phyloP scores from a whole-genome alignment of 495 filamentous ascomycete species.

The Bacidia gigantensis region DNA sequence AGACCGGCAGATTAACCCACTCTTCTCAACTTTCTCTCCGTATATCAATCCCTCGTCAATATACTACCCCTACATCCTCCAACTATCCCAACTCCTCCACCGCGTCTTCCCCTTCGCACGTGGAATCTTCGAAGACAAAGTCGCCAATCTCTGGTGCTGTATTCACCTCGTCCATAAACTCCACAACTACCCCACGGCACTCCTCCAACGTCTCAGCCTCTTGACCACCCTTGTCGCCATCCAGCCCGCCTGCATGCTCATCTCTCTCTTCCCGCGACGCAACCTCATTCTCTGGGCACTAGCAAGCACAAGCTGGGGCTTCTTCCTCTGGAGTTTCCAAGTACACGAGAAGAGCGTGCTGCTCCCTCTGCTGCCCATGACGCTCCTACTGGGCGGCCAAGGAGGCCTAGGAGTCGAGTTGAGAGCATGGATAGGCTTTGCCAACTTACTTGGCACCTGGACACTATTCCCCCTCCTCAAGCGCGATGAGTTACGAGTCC shows the following conservation, averaged over 20 bases:
- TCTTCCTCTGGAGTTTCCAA: constrained; percentile 94
- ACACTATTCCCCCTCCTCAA: constrained; percentile 85
- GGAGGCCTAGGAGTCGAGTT: constrained; percentile 60
- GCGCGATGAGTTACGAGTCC: constrained; percentile 68
- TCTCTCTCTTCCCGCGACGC: constrained; percentile 66
- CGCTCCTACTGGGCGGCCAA: constrained; percentile 62
- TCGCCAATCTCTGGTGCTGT: constrained; percentile 95
- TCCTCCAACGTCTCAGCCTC: constrained; percentile 68
- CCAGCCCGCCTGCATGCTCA: constrained; percentile 56
- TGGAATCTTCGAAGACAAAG: constrained; percentile 95
- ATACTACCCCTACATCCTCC: constrained; percentile 59
- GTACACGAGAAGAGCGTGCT: constrained; percentile 96
- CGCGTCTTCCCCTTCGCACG: constrained; percentile 91
- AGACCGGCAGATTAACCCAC: constrained; percentile 23
- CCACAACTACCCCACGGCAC: constrained; percentile 32
- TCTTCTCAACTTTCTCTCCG: constrained; percentile 44
- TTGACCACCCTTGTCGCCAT: constrained; percentile 64
- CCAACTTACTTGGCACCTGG: constrained; percentile 83
- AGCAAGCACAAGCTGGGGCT: constrained; percentile 79
- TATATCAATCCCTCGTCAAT: constrained; percentile 46
- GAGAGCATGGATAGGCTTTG: constrained; percentile 83
- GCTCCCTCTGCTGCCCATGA: constrained; percentile 83
- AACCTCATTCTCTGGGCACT: constrained; percentile 65
- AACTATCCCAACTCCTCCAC: constrained; percentile 66
- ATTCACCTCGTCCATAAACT: constrained; percentile 82